Conservation (phyloP, 2,329 filamentous ascomycete species). For the Aureobasidium leucospermi region DNA sequence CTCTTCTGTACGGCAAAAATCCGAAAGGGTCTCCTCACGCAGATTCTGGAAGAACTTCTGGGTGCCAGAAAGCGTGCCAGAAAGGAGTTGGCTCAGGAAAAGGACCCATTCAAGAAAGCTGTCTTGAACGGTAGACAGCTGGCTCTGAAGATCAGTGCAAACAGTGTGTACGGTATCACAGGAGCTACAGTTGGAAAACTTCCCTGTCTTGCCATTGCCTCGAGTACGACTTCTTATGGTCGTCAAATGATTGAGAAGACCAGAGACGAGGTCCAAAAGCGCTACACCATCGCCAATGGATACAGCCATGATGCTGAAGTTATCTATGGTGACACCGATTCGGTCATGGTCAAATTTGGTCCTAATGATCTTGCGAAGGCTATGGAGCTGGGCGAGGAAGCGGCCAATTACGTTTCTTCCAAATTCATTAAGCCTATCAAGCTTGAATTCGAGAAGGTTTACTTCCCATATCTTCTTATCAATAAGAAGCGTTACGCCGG, state of each 20-base stretch:
- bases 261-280: conserved; percentile 86
- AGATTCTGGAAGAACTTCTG: conserved; percentile 92
- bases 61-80: conserved; percentile 92
- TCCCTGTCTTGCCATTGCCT: conserved; percentile 89
- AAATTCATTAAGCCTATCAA: conserved; percentile 98
- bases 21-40: conserved; percentile 82
- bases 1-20: conserved; percentile 83
- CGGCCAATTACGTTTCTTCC: conserved; percentile 75
- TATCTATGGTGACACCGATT: conserved; percentile 98
- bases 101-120: conserved; percentile 94
- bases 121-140: conserved; percentile 95
- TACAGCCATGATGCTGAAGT: conserved; percentile 93
- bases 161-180: conserved; percentile 95
- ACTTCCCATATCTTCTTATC: conserved; percentile 95
- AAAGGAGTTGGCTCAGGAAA: conserved; percentile 78
- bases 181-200: conserved; percentile 94
- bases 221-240: conserved; percentile 93
- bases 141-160: conserved; percentile 92
- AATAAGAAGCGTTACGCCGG: conserved; percentile 99
- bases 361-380: conserved; percentile 77
- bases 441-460: conserved; percentile 98
- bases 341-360: conserved; percentile 99
- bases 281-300: conserved; percentile 87
- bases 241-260: conserved; percentile 99
- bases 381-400: conserved; percentile 94